These are phyloP conservation scores for Haplosporangium sp. DNA, from an alignment of 371 early-diverging fungal genomes.

Conservation along the genomic window DNA sequence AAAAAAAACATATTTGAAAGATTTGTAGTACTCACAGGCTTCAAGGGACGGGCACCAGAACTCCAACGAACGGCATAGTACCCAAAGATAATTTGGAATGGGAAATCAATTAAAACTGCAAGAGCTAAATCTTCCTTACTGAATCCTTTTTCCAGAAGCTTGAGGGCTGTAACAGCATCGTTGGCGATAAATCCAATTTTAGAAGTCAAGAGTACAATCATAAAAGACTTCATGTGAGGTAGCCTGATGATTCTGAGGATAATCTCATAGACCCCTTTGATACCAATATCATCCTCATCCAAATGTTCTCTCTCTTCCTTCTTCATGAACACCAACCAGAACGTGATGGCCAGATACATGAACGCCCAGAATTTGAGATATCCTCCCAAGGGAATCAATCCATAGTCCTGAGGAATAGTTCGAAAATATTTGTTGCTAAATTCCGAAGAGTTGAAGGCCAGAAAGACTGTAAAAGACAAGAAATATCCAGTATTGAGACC, in stretches of 20 bases:
- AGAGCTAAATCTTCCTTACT: constrained; percentile 94
- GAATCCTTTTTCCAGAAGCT: constrained; percentile 94
- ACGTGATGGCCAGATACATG: constrained; percentile 86
- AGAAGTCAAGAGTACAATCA: constrained; percentile 82
- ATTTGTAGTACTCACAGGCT: constrained; percentile 72
- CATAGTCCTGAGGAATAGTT: constrained; percentile 72
- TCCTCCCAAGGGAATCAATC: constrained; percentile 82
- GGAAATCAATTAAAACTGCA: constrained; percentile 94
- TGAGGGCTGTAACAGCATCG: constrained; percentile 93
- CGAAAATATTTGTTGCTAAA: constrained; percentile 95
- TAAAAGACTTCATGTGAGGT: constrained; percentile 80
- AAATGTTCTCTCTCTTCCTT: constrained; percentile 66
- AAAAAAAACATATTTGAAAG: no score
- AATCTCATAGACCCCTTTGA: constrained; percentile 64
- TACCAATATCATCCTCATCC: constrained; percentile 66
- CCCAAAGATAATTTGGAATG: constrained; percentile 95
- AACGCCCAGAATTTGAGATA: constrained; percentile 95
- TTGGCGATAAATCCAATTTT: constrained; percentile 96
- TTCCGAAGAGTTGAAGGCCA: constrained; percentile 94
- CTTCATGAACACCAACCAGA: constrained; percentile 84
- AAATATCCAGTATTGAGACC: constrained; percentile 97
- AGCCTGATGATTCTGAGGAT: constrained; percentile 47
- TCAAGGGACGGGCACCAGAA: constrained; percentile 83
- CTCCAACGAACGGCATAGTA: constrained; percentile 98
- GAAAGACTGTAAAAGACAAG: constrained; percentile 94